Evolutionary conservation across 2,329 filamentous ascomycete species (phyloP).

Genomic region (Neofusicoccum cordaticola): DNA sequence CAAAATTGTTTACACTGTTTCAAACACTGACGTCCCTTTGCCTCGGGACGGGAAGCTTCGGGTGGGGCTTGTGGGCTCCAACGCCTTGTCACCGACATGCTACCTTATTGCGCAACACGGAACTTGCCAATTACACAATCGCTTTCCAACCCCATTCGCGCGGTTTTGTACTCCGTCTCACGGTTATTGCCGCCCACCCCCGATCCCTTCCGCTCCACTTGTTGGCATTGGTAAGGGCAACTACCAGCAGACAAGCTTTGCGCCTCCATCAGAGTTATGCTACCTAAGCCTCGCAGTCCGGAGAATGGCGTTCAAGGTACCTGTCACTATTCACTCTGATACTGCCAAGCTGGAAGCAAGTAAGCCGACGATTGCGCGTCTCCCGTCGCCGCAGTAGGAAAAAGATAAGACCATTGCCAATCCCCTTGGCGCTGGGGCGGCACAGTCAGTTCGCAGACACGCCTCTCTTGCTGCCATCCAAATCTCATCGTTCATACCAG

Average conservation of each 20-base stretch:
- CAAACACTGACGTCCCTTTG: slow-evolving; percentile 21
- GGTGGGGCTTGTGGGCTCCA: not conserved
- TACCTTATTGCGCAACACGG: not conserved
- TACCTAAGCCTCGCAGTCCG: too few relatives aligned
- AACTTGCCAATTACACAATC: not conserved
- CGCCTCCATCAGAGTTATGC: not conserved
- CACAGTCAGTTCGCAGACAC: not conserved
- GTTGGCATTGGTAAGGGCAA: not conserved
- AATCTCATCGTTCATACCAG: too few relatives aligned
- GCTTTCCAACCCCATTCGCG: not conserved
- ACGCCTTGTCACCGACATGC: not conserved
- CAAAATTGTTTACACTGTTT: not conserved
- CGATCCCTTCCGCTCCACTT: not conserved
- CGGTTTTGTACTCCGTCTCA: not conserved
- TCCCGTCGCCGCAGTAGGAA: not conserved
- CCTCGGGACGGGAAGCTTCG: slow-evolving; percentile 17
- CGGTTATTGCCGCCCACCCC: not conserved
- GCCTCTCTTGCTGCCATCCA: too few relatives aligned
- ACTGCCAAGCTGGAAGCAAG: not conserved
- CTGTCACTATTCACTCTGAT: not conserved
- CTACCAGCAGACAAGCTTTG: not conserved
- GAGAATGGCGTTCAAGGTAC: not conserved
- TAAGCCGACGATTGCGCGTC: not conserved
- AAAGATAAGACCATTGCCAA: not conserved
- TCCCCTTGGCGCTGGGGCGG: not conserved